Evolutionary conservation across 345 rosid genomes (phyloP).

Genomic region (Physaria fendleri): DNA sequence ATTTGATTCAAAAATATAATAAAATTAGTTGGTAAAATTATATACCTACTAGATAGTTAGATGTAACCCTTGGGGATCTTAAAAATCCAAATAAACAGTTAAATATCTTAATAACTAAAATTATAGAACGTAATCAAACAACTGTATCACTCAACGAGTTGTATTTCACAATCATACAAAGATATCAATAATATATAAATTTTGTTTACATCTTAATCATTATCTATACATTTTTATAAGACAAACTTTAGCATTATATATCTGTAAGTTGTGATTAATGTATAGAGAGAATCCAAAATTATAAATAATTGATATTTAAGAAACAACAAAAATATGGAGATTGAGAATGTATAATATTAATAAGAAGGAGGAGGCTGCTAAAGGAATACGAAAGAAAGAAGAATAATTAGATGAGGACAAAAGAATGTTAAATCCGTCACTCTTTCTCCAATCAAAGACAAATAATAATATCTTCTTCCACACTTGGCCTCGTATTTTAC

Average conservation of each 20-base stretch:
- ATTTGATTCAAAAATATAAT: not conserved
- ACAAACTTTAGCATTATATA: not conserved
- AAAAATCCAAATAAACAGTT: not conserved
- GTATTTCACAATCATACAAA: not conserved
- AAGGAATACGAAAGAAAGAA: constrained; percentile 16
- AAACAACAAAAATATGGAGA: constrained; percentile 4
- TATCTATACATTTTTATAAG: not conserved
- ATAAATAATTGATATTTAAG: not conserved
- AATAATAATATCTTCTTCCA: constrained; percentile 25
- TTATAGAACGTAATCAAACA: constrained; percentile 11
- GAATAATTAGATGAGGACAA: constrained; percentile 36
- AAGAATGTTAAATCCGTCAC: constrained; percentile 53
- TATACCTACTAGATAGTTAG: constrained; percentile 17
- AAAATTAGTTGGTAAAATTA: constrained; percentile 11
- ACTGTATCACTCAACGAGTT: not conserved
- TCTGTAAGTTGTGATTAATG: constrained; percentile 18
- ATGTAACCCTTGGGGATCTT: constrained; percentile 14
- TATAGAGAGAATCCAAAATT: constrained; percentile 1
- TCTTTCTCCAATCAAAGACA: constrained; percentile 38
- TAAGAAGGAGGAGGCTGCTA: constrained; percentile 19
- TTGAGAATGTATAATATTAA: not conserved
- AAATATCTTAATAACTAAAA: constrained; percentile 7
- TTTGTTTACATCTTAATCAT: not conserved
- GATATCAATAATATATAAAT: not conserved
- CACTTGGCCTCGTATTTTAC: constrained; percentile 28